Percentiles rank a stretch among this genome's conserved stretches.
Conservation (phyloP, 2,329 filamentous ascomycete genomes). For the Corniculantispora saksenae region DNA sequence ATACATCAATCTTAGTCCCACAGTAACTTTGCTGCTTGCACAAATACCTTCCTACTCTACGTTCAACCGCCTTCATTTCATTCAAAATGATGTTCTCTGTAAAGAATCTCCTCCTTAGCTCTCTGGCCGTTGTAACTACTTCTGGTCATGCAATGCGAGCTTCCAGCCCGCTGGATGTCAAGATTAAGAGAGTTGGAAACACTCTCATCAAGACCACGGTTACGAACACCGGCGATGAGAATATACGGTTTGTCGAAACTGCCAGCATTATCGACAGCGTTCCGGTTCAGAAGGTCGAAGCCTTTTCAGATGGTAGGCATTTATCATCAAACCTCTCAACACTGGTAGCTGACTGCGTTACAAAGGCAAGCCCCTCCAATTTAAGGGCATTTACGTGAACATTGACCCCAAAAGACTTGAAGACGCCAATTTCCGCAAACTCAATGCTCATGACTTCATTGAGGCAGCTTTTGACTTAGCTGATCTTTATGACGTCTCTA, state of each 20-base stretch:
- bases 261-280: constrained; percentile 49
- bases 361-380: neutral
- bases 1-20: too few relatives aligned
- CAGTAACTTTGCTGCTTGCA: too few relatives aligned
- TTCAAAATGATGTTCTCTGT: neutral
- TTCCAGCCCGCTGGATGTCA: constrained; percentile 40
- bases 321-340: neutral
- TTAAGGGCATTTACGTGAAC: neutral
- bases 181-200: constrained; percentile 51
- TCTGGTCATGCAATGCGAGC: constrained; percentile 36
- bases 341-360: neutral
- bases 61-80: neutral
- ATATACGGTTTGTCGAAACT: constrained; percentile 53
- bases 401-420: neutral
- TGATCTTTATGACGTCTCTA: constrained; percentile 52
- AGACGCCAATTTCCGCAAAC: constrained; percentile 25
- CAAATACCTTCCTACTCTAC: too few relatives aligned
- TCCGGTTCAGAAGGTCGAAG: neutral
- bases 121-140: constrained; percentile 12
- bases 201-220: constrained; percentile 54
- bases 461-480: constrained; percentile 56
- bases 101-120: neutral
- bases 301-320: neutral
- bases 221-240: constrained; percentile 52
- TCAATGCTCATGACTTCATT: constrained; percentile 50